Percentiles rank a stretch among this genome's conserved stretches.
phyloP scores from a whole-genome alignment of 1,284 basidiomycete genomes.

The Rhodotorula sp. region DNA sequence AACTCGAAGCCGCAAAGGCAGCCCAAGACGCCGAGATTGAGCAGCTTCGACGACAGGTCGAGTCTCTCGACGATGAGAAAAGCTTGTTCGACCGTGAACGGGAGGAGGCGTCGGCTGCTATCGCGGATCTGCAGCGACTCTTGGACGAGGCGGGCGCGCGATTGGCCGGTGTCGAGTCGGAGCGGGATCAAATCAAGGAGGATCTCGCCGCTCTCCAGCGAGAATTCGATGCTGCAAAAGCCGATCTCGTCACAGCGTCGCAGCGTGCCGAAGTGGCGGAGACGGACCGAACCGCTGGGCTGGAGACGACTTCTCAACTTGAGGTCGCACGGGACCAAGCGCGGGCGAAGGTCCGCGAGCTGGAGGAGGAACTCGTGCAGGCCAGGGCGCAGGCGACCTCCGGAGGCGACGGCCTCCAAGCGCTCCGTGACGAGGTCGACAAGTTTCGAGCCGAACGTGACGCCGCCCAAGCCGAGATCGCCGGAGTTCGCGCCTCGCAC shows the following conservation, averaged over 20 bases:
- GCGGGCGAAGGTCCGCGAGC: constrained; percentile 9
- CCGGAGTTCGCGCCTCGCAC: no score
- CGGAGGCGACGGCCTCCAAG: background rate
- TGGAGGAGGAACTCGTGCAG: background rate
- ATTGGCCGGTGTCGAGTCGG: background rate
- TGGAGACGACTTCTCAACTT: background rate
- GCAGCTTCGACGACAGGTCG: background rate
- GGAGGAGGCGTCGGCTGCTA: background rate
- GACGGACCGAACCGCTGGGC: background rate
- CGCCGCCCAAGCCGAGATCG: no score
- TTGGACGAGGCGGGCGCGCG: background rate
- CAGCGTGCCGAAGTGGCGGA: background rate
- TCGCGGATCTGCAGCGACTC: background rate
- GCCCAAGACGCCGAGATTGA: constrained; percentile 11
- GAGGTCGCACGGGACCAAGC: background rate
- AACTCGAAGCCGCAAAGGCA: constrained; percentile 19
- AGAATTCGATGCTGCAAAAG: constrained; percentile 4
- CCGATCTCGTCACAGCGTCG: background rate
- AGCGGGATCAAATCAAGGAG: constrained; percentile 6
- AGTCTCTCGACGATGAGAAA: background rate
- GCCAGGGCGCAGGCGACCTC: background rate
- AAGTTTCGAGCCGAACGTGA: background rate
- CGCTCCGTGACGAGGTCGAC: background rate
- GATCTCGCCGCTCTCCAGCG: background rate
- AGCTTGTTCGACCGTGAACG: background rate